Base-by-base conservation (phyloP, 2,329 filamentous ascomycete genomes). In the Diaporthe eres region DNA sequence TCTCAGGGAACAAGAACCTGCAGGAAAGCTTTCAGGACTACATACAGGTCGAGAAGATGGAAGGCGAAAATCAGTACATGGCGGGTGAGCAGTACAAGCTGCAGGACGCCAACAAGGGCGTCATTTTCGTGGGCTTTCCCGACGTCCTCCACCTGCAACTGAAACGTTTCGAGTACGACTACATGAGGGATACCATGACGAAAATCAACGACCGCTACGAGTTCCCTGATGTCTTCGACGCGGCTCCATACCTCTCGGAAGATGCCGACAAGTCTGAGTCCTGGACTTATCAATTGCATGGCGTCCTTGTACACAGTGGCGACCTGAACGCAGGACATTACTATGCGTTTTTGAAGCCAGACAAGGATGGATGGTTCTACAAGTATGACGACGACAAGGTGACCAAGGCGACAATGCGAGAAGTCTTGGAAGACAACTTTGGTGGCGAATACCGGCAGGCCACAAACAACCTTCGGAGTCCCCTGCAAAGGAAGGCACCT, bases 21-120 rank as follows among this genome's bases (percentile, higher is more conserved):
- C 93, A 98, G 78, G 95, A 97, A 81, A 98, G 96, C 82, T 98
- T 99, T 87, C 93, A 93, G 82, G 96, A 98, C 84, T 99, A 99
- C 83, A 93, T 99, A 79, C 93, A 98, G 81, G 96, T 98, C 49
- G 97, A 99, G 85, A 98, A 96, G 47, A 93, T 99, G 84, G 96
- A 98, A 79, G 97, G 97, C 55, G 97, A 99, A 83, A 99, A 99
- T 87, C 98, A 98, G 84, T 99, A 99, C 82, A 97, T 95, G 83
- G 97, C 97, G 1, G 93, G 94, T 67, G 94, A 98, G 80, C 92
- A 97, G 65, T 93, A 94, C 86, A 97, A 97, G 80, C 89, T 98
- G 55, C 97, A 99, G 83, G 97, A 99, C 83, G 97, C 97, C 71
- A 96, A 95, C 87, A 99, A 99, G 85, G 97, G 97, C 71, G 97